These are phyloP conservation scores for Hirsutella rhossiliensis DNA, from an alignment of 2,329 filamentous ascomycete species.

Conservation along the genomic window DNA sequence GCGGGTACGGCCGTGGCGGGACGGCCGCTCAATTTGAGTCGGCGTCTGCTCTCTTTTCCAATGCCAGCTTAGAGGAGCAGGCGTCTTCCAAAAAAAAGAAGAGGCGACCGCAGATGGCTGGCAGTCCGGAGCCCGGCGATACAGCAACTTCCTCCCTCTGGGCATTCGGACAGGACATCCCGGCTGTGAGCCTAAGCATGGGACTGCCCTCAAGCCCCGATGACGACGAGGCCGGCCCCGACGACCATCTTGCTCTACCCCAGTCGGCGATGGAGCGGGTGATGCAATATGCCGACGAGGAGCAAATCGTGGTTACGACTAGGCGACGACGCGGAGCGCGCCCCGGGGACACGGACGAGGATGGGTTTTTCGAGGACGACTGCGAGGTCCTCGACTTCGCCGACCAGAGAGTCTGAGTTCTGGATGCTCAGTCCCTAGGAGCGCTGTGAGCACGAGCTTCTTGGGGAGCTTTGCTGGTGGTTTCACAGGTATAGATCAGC, in stretches of 20 bases:
- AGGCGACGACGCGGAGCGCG: slow-evolving; percentile 50
- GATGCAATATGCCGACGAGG: slow-evolving; percentile 49
- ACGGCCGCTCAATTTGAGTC: slow-evolving; percentile 20
- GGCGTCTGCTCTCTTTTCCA: slow-evolving; percentile 27
- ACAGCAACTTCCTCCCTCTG: slow-evolving; percentile 23
- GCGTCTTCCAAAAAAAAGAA: slow-evolving; percentile 23
- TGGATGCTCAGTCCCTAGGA: neutral
- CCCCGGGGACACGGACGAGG: slow-evolving; percentile 42
- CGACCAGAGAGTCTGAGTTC: slow-evolving; percentile 46
- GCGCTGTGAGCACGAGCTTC: neutral
- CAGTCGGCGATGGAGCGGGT: slow-evolving; percentile 53
- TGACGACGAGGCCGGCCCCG: slow-evolving; percentile 38
- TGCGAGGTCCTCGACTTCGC: slow-evolving; percentile 88
- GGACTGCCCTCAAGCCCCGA: slow-evolving; percentile 33
- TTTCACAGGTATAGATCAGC: neutral
- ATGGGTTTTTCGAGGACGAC: slow-evolving; percentile 85
- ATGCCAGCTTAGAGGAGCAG: slow-evolving; percentile 27
- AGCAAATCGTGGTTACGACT: slow-evolving; percentile 75
- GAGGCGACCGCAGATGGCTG: slow-evolving; percentile 8
- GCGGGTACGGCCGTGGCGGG: slow-evolving; percentile 39
- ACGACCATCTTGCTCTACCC: slow-evolving; percentile 47
- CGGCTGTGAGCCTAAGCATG: slow-evolving; percentile 37
- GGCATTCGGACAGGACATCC: slow-evolving; percentile 49
- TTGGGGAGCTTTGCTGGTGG: neutral
- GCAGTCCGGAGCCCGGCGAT: slow-evolving; percentile 1